Evolutionary conservation across 352 stramenopile genomes (phyloP).

Genomic region (Pythium brachiatum): DNA sequence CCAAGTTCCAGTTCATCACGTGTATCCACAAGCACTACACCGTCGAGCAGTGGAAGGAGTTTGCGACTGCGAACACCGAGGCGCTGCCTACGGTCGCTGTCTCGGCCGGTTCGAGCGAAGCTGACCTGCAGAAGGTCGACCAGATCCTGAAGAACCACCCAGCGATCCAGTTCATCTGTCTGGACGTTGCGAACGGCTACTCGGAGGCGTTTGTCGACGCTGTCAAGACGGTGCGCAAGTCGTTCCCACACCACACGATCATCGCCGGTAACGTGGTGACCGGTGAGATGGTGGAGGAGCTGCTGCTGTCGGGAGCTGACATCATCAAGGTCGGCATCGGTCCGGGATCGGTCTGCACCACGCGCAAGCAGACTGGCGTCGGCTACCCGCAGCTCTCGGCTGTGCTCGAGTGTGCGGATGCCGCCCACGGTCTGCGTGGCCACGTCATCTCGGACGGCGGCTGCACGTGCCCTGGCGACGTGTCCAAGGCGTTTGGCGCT

Average conservation of each 20-base stretch:
- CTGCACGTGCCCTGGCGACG: conserved; percentile 87
- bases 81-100: conserved; percentile 75
- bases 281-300: conserved; percentile 91
- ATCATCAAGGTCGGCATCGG: conserved; percentile 94
- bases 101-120: conserved; percentile 63
- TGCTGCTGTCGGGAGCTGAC: conserved; percentile 88
- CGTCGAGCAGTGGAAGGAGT: conserved; percentile 59
- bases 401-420: conserved; percentile 90
- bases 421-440: conserved; percentile 85
- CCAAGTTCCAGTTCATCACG: conserved; percentile 83
- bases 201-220: conserved; percentile 86
- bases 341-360: conserved; percentile 90
- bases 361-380: conserved; percentile 91
- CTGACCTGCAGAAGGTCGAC: conserved; percentile 73
- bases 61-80: conserved; percentile 48
- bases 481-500: conserved; percentile 90
- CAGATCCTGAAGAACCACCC: conserved; percentile 54
- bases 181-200: conserved; percentile 90
- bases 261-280: conserved; percentile 93
- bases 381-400: conserved; percentile 90
- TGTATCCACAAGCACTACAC: conserved; percentile 92
- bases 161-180: conserved; percentile 81
- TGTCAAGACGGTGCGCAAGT: conserved; percentile 53
- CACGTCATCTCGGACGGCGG: conserved; percentile 90
- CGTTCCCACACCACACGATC: conserved; percentile 80